A percentile compares a stretch with the other conserved stretches of the same genome.
phyloP scores from a whole-genome alignment of 208 protist genomes.

The Leptomonas pyrrhocoris region DNA sequence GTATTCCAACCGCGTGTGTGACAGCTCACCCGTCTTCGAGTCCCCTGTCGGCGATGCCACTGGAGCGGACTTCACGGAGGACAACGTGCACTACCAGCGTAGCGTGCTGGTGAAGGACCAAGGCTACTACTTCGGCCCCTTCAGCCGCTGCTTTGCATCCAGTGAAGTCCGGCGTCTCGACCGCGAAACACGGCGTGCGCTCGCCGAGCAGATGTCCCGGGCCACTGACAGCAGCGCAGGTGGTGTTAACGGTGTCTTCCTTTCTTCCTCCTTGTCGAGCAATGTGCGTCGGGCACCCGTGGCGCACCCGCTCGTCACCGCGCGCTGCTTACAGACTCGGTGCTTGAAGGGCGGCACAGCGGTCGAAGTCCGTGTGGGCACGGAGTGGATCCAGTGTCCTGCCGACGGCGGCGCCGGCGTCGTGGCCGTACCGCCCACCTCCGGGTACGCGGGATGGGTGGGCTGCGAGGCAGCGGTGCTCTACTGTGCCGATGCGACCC shows the following conservation, averaged over 20 bases:
- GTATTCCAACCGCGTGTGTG: constrained; percentile 36
- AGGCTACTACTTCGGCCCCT: constrained; percentile 45
- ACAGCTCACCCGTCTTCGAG: constrained; percentile 14
- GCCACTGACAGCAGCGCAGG: background rate
- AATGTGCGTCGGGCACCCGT: background rate
- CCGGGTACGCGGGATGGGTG: constrained; percentile 39
- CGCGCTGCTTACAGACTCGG: constrained; percentile 33
- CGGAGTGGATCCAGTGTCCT: constrained; percentile 52
- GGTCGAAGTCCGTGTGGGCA: constrained; percentile 44
- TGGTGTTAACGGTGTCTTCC: background rate
- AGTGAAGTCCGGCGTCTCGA: constrained; percentile 19
- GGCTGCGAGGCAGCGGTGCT: constrained; percentile 46
- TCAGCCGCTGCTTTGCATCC: constrained; percentile 40
- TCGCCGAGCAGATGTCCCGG: background rate
- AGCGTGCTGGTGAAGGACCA: constrained; percentile 5
- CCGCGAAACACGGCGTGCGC: background rate
- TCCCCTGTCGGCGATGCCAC: background rate
- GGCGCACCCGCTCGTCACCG: constrained; percentile 10
- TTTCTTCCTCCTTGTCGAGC: background rate
- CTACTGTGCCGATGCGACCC: constrained; percentile 32
- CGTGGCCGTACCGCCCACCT: constrained; percentile 22
- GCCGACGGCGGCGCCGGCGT: constrained; percentile 39
- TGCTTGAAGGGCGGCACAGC: constrained; percentile 14
- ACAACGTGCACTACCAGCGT: background rate
- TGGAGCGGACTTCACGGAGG: constrained; percentile 1